Base-by-base conservation (phyloP, 495 filamentous ascomycete species). In the Neurospora sp. region DNA sequence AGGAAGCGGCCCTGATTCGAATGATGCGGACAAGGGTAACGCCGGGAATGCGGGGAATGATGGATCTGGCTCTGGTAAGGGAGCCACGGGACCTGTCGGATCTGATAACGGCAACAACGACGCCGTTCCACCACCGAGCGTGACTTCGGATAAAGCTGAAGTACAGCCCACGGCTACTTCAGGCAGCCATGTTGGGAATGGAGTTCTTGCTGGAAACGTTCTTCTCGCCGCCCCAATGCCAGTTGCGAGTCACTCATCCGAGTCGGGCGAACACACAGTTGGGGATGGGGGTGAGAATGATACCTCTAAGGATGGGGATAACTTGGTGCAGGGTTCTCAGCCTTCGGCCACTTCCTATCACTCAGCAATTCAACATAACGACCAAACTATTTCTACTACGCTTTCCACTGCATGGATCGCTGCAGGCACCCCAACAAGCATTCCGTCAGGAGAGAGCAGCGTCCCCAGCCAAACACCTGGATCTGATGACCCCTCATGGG, bases 31-130 rank as follows among this genome's bases (percentile, higher is more conserved):
- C 1, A 65, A 61, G 53, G 53, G 53, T 17, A 65, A 74, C 20
- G 6, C 68, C 1, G 73, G 39, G 16, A 70, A 73, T 5, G 71
- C 70, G 2, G 74, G 73, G 3, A 61, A n/a, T 17, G 75, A 70
- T 7, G 69, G 69, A 9, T 69, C 22, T 3, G 39, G 39, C 27
- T 61, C 65, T 17, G 72, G 27, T 8, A 4, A 44, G 5, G 69
- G 9, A 38, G 68, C 40, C 44, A 35, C 72, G 69, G 69, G 37
- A 40, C 17, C 68, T 22, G 17, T 37, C 37, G 40, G 22, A 16
- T 69, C 53, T 40, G 53, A 65, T 3, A 65, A 35, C 14, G 27
- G 7, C 27, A 65, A 65, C 22, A 35, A 17, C 31, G 31, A 27
- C 53, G 27, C 53, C 53, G 14, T 65, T 17, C 53, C 53, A 65